Percentiles rank a stretch among this genome's conserved stretches.
These are phyloP conservation scores for Dothiorella sarmentorum DNA, from an alignment of 2,329 filamentous ascomycete species.

Conservation along the genomic window DNA sequence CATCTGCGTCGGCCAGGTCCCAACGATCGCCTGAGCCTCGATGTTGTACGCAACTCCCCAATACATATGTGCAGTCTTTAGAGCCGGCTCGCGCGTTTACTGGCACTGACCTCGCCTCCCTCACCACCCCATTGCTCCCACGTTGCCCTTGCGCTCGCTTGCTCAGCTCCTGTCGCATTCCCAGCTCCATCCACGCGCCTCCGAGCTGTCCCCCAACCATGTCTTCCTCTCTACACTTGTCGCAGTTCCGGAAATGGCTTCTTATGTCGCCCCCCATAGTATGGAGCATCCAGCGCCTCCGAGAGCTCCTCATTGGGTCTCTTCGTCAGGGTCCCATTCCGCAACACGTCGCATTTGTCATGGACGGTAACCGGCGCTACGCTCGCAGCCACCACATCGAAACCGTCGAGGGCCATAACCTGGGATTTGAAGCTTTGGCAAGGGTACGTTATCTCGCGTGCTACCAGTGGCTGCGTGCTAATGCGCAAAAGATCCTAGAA, in stretches of 20 bases:
- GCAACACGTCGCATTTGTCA: constrained; percentile 96
- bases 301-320: constrained; percentile 83
- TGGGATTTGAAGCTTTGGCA: constrained; percentile 92
- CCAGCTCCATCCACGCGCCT: constrained; percentile 5
- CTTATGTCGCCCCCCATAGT: constrained; percentile 85
- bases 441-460: constrained; percentile 53
- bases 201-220: constrained; percentile 10
- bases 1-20: constrained; percentile 12
- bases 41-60: constrained; percentile 5
- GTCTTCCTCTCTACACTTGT: constrained; percentile 53
- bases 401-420: constrained; percentile 91
- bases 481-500: constrained; percentile 66
- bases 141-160: not conserved
- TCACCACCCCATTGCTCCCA: not conserved
- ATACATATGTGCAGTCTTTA: constrained; percentile 1
- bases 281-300: constrained; percentile 75
- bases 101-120: not conserved
- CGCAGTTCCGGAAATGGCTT: constrained; percentile 68
- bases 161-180: not conserved
- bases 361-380: constrained; percentile 96
- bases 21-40: constrained; percentile 11
- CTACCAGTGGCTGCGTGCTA: constrained; percentile 5
- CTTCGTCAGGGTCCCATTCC: constrained; percentile 88
- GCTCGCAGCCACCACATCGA: constrained; percentile 88
- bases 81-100: not conserved